Evolutionary conservation across 1,284 basidiomycete species (phyloP), one percentile per base, ranked within the genome.

Genomic region (Austropuccinia psidii): DNA sequence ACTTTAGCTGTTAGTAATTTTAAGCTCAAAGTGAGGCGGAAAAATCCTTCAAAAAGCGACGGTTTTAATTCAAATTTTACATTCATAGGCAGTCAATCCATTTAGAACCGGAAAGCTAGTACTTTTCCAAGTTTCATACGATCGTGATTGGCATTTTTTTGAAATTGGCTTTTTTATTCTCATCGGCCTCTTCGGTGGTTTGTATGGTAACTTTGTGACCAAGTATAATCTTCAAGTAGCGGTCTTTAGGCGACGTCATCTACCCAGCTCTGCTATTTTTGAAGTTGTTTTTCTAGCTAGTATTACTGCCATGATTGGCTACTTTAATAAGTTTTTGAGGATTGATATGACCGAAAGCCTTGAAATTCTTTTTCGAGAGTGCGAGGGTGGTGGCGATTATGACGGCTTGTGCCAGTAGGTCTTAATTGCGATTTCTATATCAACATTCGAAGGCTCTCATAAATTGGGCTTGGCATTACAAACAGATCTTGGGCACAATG

Each of bases 321-420:
- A 95, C 81, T 90, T 89, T 78, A 99, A 99, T 82, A 88, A 90
- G 74, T 98, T 98, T 82, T 82, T 98, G 74, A 86, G 93, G 61
- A 91, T 98, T 62, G 96, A 99, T 81, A 98, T 98, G 96, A 98
- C 93, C 1, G 92, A 97, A 79, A 91, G 89, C 80, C 88, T 99
- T 86, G 88, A 91, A n/a, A 89, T 98, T 74, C 85, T 99, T 41
- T 99, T 99, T 81, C 86, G 90, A 75, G 95, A 98, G 80, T 99
- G 96, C 79, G 92, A 97, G 79, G 90, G 90, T 24, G 93, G 91
- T 45, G 92, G 93, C 6, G 92, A 97, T 81, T 88, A 91, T 74
- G 87, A 92, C 77, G 90, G 91, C 78, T 83, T 99, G 33, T 98
- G 96, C 87, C 93, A 98, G 91, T 96, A 80, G 80, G 91, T 84